Evolutionary conservation across 2,329 filamentous ascomycete species (phyloP), one percentile per base, ranked within the genome.

Genomic region (Colletotrichum lentis): DNA sequence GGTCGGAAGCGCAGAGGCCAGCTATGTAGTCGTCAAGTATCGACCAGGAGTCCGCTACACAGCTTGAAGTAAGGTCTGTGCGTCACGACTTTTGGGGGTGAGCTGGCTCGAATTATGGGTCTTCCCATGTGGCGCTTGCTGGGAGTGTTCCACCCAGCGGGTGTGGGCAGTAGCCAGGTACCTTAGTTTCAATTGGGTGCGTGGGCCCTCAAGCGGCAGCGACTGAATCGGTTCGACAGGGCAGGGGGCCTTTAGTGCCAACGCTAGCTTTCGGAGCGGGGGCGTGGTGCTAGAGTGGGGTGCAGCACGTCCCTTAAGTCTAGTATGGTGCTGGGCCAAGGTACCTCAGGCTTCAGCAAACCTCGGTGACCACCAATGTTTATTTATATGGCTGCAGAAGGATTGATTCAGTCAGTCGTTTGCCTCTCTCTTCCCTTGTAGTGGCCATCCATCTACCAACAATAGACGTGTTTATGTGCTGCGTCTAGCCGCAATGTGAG

Each of bases 61-160:
- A 37, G 22, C 3, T 12, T 22, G 53, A 43, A 50, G 20, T 14
- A 52, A 50, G 66, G 56, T 69, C 62, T 66, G 66, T 69, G 66
- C 66, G 66, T 24, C 37, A 8, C 12, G 5, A 24, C 24, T 18
- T 55, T 61, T 44, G 55, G 49, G 49, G 49, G 37, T 56, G 37
- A 61, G 62, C 55, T 69, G 56, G 56, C 55, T 66, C 27, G 8
- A 52, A 39, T 52, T 11, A 11, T 56, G 66, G 62, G 44, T 57
- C 49, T 18, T 49, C 41, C 66, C 66, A 66, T 69, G 62, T 69
- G 66, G 62, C 65, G 61, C 62, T 59, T 55, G 61, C 57, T 67
- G 63, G 53, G 24, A 56, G 20, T 56, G 37, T 56, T 43, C 37
- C 58, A 58, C 22, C 41, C 47, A 67, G 60, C 56, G 56, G 56